Conservation (phyloP, 75 land plant species). For the Cupressus sempervirens region DNA sequence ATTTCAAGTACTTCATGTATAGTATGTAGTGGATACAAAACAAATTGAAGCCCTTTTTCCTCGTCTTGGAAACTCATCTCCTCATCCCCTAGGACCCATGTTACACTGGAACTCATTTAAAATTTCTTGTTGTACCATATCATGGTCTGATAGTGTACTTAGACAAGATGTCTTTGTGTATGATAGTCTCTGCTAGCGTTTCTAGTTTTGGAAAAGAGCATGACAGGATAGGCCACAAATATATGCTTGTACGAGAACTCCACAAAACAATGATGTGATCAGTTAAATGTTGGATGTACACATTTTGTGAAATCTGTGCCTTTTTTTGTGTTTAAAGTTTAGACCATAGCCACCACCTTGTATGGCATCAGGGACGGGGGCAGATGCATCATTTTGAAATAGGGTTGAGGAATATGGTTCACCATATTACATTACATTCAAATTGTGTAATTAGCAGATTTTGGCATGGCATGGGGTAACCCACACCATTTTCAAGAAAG, state of each 20-base stretch:
- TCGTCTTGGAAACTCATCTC: too few relatives aligned
- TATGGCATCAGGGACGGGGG: neutral
- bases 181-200: neutral
- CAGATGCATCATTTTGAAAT: neutral
- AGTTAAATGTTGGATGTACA: neutral
- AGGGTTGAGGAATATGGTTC: neutral
- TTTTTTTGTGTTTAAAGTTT: neutral
- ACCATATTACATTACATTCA: neutral
- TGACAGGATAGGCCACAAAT: neutral
- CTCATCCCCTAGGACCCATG: too few relatives aligned
- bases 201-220: neutral
- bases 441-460: neutral
- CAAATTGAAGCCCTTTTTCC: too few relatives aligned
- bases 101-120: too few relatives aligned
- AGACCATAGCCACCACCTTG: neutral
- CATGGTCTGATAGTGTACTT: neutral
- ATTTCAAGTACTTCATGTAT: too few relatives aligned
- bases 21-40: too few relatives aligned
- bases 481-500: neutral
- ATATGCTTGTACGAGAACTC: neutral
- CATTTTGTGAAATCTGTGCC: neutral
- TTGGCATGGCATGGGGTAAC: neutral
- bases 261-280: neutral
- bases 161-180: neutral
- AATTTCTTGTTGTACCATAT: neutral